Conservation (phyloP, 805 yeast genomes). For the Maudiozyma serrabonitensis region DNA sequence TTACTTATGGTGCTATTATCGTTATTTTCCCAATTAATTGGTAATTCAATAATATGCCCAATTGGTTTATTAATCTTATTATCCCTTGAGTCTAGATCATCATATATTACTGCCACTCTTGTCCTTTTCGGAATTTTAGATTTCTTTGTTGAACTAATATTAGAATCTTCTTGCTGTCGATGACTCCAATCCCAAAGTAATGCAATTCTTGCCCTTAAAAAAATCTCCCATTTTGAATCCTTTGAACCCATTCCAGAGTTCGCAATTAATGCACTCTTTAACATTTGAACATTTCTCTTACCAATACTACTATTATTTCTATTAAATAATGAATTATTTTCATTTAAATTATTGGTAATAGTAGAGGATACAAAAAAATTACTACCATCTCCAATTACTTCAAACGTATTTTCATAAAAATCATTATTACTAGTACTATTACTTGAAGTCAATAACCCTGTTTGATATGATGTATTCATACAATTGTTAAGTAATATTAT, state of each 20-base stretch:
- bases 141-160: not conserved
- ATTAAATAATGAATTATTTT: not conserved
- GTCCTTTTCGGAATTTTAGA: conserved; percentile 1
- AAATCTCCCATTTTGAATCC: conserved; percentile 26
- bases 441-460: not conserved
- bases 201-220: conserved; percentile 20
- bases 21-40: not conserved
- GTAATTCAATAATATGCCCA: not conserved
- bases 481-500: conserved; percentile 23
- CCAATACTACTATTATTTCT: not conserved
- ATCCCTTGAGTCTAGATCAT: not conserved
- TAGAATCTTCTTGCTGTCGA: not conserved
- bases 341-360: too few relatives aligned
- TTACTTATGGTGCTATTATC: too few relatives aligned
- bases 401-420: conserved; percentile 11
- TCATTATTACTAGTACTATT: not conserved
- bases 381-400: conserved; percentile 11
- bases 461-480: conserved; percentile 25
- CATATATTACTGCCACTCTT: conserved; percentile 8
- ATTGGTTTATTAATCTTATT: not conserved
- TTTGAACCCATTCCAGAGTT: conserved; percentile 23
- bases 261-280: conserved; percentile 24
- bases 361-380: conserved; percentile 15
- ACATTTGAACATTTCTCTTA: conserved; percentile 20
- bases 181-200: conserved; percentile 23